Percentiles rank a stretch among this genome's conserved stretches.
Conservation (phyloP, 1,284 basidiomycete genomes). For the Cutaneotrichosporon sp. region DNA sequence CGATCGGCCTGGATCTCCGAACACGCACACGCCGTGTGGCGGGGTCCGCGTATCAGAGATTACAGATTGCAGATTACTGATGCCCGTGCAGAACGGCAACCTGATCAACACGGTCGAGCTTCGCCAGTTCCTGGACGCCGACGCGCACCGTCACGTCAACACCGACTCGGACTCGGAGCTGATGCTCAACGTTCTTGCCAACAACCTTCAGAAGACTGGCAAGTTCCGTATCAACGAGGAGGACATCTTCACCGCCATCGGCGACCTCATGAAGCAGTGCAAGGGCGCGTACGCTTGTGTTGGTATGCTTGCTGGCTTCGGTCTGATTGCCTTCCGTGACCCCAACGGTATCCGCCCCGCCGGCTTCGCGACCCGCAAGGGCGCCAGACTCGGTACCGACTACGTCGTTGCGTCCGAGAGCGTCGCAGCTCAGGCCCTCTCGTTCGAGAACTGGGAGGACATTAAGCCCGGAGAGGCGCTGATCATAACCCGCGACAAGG, state of each 20-base stretch:
- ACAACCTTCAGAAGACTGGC: conserved; percentile 96
- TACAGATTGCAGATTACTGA: conserved; percentile 2
- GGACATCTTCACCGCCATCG: conserved; percentile 94
- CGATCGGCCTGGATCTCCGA: neutral
- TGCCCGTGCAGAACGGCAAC: conserved; percentile 80
- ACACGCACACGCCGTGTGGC: neutral
- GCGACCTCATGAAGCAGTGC: conserved; percentile 82
- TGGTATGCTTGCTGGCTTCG: conserved; percentile 98
- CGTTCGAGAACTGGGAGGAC: conserved; percentile 90
- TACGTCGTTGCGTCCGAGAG: conserved; percentile 94
- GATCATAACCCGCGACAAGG: conserved; percentile 77
- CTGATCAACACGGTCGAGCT: conserved; percentile 89
- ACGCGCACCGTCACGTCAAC: conserved; percentile 97
- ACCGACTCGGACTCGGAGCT: conserved; percentile 98
- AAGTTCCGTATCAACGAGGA: conserved; percentile 99
- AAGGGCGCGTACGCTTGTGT: conserved; percentile 95
- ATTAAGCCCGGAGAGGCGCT: conserved; percentile 90
- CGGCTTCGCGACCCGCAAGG: conserved; percentile 69
- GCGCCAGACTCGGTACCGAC: conserved; percentile 62
- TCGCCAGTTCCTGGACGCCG: conserved; percentile 89
- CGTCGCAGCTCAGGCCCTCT: conserved; percentile 90
- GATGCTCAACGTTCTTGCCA: conserved; percentile 93
- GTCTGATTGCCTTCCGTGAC: conserved; percentile 96
- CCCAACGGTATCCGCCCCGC: conserved; percentile 97
- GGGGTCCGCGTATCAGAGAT: neutral